Base-by-base conservation (phyloP, 805 yeast species). In the Cyberlindnera japonica region DNA sequence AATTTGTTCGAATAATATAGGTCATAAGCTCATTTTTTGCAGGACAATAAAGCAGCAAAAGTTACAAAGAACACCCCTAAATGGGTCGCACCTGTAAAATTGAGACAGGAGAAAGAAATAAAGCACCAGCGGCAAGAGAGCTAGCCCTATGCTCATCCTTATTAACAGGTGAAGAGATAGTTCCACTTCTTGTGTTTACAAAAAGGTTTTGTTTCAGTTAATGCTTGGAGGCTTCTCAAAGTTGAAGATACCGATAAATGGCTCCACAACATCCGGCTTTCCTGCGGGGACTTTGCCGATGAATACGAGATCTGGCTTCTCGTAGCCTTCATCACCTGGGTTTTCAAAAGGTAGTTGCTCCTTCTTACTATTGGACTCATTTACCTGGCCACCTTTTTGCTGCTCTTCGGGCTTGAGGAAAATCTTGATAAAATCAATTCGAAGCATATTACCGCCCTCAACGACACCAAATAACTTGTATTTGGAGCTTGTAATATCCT, bases 161-260 rank as follows among this genome's bases (percentile, higher is more conserved):
- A n/a, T n/a, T n/a, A n/a, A n/a, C n/a, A n/a, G n/a, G n/a, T n/a
- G n/a, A n/a, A n/a, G n/a, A n/a, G n/a, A n/a, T n/a, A n/a, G n/a
- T n/a, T n/a, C n/a, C n/a, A n/a, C n/a, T n/a, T n/a, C n/a, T n/a
- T n/a, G n/a, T n/a, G n/a, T n/a, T n/a, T n/a, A n/a, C 24, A 22
- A 22, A 22, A 22, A 11, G 24, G 8, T 11, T 25, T 7, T 7
- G 28, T 9, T 25, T n/a, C n/a, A 6, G 28, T 15, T 9, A 26
- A 22, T 35, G 9, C 35, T 33, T 27, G 53, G 45, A 3, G 55
- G 48, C 17, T 39, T 48, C 43, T 74, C 80, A 51, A 74, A 74
- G 30, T 72, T 71, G 46, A 74, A 72, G 11, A 74, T 74, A 2
- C 80, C 80, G 31, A 74, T 73, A 44, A 73, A 74, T 5, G 80